Evolutionary conservation across 306 rosid species (phyloP).

Genomic region (Crataegus laevigata): DNA sequence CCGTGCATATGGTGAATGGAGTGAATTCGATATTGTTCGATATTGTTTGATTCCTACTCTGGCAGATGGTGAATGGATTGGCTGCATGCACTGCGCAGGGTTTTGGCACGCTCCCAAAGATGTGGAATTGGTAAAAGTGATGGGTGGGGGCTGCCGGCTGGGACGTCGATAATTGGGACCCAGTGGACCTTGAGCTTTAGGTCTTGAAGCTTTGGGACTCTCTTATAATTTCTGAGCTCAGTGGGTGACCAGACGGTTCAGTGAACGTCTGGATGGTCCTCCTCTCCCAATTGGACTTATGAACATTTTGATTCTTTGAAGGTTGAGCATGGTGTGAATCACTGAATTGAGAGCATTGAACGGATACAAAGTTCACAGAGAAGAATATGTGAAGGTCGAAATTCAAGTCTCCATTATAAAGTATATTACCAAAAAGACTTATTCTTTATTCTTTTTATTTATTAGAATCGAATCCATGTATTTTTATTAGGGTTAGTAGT

Average conservation of each 20-base stretch:
- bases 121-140: constrained; percentile 1
- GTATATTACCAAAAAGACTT: too few species aligned
- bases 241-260: neutral
- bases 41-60: neutral
- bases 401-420: too few species aligned
- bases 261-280: neutral
- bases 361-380: neutral
- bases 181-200: neutral
- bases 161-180: neutral
- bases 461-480: neutral
- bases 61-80: neutral
- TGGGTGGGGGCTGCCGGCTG: neutral
- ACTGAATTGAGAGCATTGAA: neutral
- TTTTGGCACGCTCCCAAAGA: constrained; percentile 1
- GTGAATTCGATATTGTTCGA: neutral
- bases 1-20: neutral
- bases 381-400: too few species aligned
- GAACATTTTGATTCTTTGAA: neutral
- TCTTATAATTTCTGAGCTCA: neutral
- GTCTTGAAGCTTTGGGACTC: neutral
- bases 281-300: neutral
- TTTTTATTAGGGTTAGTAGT: neutral
- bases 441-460: too few species aligned
- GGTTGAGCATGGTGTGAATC: too few species aligned
- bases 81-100: neutral